Conservation (phyloP, 2,329 filamentous ascomycete species). For the Trichothecium roseum region DNA sequence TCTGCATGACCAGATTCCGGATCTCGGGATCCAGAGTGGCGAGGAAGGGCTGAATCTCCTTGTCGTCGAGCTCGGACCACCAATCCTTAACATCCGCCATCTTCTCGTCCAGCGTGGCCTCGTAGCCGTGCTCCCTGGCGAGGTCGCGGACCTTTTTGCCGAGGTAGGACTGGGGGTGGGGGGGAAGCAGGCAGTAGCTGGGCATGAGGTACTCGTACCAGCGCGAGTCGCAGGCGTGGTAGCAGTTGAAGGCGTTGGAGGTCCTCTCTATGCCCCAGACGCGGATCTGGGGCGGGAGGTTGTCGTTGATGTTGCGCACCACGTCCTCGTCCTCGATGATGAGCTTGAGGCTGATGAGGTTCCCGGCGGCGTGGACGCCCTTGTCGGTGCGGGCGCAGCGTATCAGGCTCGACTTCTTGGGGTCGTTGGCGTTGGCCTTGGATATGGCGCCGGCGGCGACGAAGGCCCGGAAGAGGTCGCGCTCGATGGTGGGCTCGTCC, state of each 20-base stretch:
- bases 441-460: conserved; percentile 87
- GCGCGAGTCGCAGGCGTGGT: conserved; percentile 86
- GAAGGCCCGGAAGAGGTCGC: conserved; percentile 87
- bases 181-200: conserved; percentile 83
- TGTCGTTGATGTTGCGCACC: conserved; percentile 80
- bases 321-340: conserved; percentile 88
- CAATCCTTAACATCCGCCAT: conserved; percentile 72
- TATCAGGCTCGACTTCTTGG: conserved; percentile 89
- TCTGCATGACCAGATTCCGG: conserved; percentile 50
- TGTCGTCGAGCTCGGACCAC: conserved; percentile 75
- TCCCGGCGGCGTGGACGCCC: conserved; percentile 91
- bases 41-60: conserved; percentile 63
- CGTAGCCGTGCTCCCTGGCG: conserved; percentile 61
- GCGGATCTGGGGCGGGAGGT: conserved; percentile 79
- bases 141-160: conserved; percentile 73
- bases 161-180: conserved; percentile 78
- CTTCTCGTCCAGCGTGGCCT: conserved; percentile 56
- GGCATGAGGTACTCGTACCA: conserved; percentile 98
- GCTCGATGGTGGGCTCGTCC: conserved; percentile 85
- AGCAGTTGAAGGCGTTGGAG: conserved; percentile 86
- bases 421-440: conserved; percentile 93
- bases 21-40: conserved; percentile 53
- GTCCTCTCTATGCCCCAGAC: conserved; percentile 91
- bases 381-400: conserved; percentile 95
- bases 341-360: conserved; percentile 88